phyloP scores from a whole-genome alignment of 129 eudicot species.

The Mikania micrantha region DNA sequence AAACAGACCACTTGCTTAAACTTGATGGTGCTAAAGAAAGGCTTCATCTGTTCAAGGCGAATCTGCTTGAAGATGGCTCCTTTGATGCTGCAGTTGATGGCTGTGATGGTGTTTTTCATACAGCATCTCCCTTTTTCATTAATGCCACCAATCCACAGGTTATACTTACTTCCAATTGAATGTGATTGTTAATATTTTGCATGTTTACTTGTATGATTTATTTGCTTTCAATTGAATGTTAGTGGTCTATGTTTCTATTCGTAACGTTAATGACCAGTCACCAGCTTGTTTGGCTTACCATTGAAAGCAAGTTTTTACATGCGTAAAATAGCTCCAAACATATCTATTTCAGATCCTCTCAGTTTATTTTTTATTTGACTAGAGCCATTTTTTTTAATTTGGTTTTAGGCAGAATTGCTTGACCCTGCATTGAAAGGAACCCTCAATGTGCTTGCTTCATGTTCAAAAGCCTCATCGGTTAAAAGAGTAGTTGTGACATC shows the following conservation, averaged over 20 bases:
- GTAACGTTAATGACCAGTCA: background rate
- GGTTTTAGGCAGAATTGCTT: conserved; percentile 59
- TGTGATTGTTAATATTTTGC: background rate
- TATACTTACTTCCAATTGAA: background rate
- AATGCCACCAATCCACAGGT: conserved; percentile 42
- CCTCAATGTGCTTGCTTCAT: conserved; percentile 69
- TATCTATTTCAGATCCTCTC: background rate
- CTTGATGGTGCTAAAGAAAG: conserved; percentile 76
- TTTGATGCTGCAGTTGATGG: conserved; percentile 42
- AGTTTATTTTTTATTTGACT: background rate
- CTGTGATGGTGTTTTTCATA: conserved; percentile 45
- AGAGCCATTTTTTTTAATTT: background rate
- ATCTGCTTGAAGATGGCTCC: conserved; percentile 37
- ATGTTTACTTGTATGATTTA: background rate
- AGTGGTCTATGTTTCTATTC: background rate
- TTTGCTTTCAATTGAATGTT: background rate
- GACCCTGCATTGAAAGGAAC: conserved; percentile 94
- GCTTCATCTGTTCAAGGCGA: conserved; percentile 42
- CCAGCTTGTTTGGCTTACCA: background rate
- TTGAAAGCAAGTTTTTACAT: background rate
- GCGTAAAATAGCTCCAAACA: background rate
- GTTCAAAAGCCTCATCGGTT: conserved; percentile 51
- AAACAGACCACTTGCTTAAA: conserved; percentile 43
- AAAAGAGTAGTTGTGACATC: conserved; percentile 80
- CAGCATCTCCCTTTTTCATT: conserved; percentile 39